These are phyloP conservation scores for Apiospora malaysiana DNA, from an alignment of 2,329 filamentous ascomycete genomes.

Conservation along the genomic window DNA sequence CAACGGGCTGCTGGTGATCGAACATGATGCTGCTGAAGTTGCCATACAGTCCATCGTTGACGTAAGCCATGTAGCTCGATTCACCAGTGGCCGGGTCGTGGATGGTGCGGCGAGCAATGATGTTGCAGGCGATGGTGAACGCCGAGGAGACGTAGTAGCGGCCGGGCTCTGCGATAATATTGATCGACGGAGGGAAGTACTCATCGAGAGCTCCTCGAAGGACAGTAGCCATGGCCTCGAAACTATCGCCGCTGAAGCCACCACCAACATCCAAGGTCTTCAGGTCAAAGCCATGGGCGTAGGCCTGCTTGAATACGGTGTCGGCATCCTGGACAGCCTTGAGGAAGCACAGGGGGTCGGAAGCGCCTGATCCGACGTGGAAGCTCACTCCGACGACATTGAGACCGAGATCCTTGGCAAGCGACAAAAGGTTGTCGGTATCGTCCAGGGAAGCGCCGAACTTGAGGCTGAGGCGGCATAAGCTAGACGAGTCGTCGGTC, in stretches of 20 bases:
- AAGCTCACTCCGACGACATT: constrained; percentile 97
- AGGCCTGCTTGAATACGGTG: constrained; percentile 85
- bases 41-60: constrained; percentile 97
- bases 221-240: constrained; percentile 86
- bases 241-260: constrained; percentile 89
- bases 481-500: constrained; percentile 92
- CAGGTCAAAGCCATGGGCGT: constrained; percentile 76
- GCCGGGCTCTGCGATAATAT: constrained; percentile 93
- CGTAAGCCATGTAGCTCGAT: constrained; percentile 92
- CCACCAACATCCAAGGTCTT: constrained; percentile 93
- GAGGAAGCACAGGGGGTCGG: constrained; percentile 88
- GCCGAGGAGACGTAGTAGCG: constrained; percentile 94
- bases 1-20: constrained; percentile 91
- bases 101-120: constrained; percentile 93
- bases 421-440: constrained; percentile 75
- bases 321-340: constrained; percentile 92
- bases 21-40: constrained; percentile 99
- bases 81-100: constrained; percentile 69
- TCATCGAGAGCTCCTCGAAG: constrained; percentile 81
- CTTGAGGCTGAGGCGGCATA: constrained; percentile 96
- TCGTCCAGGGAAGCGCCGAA: constrained; percentile 91
- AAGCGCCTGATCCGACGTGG: constrained; percentile 95
- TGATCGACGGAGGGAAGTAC: constrained; percentile 82
- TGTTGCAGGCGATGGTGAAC: constrained; percentile 93
- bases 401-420: constrained; percentile 82